These are phyloP conservation scores for Geranium brycei DNA, from an alignment of 345 rosid species.

Conservation along the genomic window DNA sequence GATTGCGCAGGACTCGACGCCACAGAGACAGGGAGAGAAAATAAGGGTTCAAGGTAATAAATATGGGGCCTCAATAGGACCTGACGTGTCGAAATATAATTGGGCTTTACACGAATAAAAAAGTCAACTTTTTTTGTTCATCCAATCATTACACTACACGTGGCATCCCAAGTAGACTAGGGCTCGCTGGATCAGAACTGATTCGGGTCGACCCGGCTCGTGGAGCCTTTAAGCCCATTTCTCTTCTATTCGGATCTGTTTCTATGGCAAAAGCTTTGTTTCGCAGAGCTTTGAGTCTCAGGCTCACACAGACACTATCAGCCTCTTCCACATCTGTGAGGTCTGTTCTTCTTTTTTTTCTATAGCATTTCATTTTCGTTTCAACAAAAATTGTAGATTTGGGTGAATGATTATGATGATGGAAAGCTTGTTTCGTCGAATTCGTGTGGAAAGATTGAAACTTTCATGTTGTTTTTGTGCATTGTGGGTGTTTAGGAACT, in stretches of 20 bases:
- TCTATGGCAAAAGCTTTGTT: no score
- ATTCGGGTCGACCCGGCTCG: background rate
- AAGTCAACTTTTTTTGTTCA: constrained; percentile 14
- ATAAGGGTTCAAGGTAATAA: constrained; percentile 20
- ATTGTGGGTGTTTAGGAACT: background rate
- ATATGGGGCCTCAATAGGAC: constrained; percentile 17
- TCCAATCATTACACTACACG: constrained; percentile 8
- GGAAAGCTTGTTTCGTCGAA: background rate
- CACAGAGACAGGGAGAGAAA: constrained; percentile 1
- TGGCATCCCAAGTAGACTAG: background rate
- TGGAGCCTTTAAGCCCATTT: background rate
- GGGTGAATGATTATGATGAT: background rate
- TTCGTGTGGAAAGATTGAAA: background rate
- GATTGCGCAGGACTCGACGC: background rate
- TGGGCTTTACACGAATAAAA: background rate
- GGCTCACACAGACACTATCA: background rate
- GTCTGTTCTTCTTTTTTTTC: background rate
- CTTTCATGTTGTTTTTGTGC: background rate
- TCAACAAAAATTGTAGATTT: background rate
- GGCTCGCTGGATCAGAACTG: constrained; percentile 7
- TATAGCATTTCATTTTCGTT: background rate
- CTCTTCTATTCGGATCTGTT: background rate
- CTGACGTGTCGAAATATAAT: constrained; percentile 15
- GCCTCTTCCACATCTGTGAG: background rate
- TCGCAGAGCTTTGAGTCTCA: no score